These are phyloP conservation scores for Kondoa malvinella DNA, from an alignment of 768 basidiomycete species.

Conservation along the genomic window DNA sequence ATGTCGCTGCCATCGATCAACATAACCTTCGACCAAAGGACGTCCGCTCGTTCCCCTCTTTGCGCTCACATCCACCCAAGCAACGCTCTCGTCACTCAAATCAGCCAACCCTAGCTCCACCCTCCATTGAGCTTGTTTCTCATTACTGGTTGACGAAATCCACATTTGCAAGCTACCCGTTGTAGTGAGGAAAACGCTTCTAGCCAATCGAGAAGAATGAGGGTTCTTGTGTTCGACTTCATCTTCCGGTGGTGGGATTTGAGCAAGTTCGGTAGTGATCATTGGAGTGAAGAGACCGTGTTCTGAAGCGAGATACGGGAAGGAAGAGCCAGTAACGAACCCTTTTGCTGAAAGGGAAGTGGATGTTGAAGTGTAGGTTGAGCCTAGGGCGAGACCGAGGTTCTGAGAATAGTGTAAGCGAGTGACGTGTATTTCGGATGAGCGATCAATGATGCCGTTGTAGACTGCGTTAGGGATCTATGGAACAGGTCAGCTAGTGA, in stretches of 20 bases:
- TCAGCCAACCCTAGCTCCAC: constrained; percentile 15
- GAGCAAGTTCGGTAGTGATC: constrained; percentile 9
- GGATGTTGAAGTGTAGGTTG: neutral
- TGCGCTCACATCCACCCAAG: neutral
- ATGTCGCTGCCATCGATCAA: neutral
- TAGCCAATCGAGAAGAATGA: constrained; percentile 2
- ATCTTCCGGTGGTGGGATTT: constrained; percentile 6
- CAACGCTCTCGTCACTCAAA: neutral
- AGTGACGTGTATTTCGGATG: constrained; percentile 7
- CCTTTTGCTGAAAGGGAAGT: neutral
- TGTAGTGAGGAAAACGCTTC: constrained; percentile 7
- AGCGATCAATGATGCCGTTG: constrained; percentile 13
- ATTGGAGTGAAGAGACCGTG: constrained; percentile 3
- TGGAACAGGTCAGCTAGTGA: too few relatives aligned
- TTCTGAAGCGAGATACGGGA: constrained; percentile 1
- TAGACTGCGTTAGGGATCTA: neutral
- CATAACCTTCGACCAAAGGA: neutral
- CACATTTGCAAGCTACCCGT: constrained; percentile 13
- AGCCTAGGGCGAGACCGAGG: constrained; percentile 3
- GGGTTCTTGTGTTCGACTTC: constrained; percentile 14
- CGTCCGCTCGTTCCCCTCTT: neutral
- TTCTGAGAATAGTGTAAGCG: constrained; percentile 9
- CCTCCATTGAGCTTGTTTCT: constrained; percentile 8
- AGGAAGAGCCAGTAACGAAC: constrained; percentile 13
- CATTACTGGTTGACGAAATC: constrained; percentile 5